Conservation (phyloP, 306 rosid species). For the Lathyrus oleraceus region DNA sequence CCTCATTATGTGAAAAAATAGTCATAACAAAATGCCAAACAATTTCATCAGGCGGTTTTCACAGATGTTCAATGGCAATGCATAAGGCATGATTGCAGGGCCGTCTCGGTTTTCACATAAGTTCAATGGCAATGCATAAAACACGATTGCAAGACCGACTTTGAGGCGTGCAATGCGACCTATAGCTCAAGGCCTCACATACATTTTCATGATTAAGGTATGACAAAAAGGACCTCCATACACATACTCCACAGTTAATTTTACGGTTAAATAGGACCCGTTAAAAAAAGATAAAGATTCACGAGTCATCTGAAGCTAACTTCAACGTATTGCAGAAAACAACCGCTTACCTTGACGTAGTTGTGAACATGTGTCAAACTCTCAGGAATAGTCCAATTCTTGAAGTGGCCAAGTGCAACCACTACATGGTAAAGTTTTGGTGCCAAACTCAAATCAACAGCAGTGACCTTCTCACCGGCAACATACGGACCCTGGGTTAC, state of each 20-base stretch:
- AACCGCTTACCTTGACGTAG: conserved; percentile 63
- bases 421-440: conserved; percentile 85
- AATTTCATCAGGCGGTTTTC: neutral
- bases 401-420: conserved; percentile 77
- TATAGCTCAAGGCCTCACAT: no score
- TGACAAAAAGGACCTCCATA: no score
- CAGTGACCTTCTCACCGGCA: conserved; percentile 82
- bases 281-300: no score
- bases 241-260: no score
- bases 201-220: no score
- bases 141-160: no score
- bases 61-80: neutral
- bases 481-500: conserved; percentile 73
- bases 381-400: conserved; percentile 79
- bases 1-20: neutral
- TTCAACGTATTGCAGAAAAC: no score
- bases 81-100: neutral
- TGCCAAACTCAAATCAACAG: conserved; percentile 87
- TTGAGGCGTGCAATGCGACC: no score
- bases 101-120: no score
- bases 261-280: no score
- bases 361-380: conserved; percentile 49
- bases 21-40: neutral
- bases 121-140: no score
- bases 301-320: no score